phyloP scores from a whole-genome alignment of 1,284 basidiomycete species.

The Pseudozyma sp. region DNA sequence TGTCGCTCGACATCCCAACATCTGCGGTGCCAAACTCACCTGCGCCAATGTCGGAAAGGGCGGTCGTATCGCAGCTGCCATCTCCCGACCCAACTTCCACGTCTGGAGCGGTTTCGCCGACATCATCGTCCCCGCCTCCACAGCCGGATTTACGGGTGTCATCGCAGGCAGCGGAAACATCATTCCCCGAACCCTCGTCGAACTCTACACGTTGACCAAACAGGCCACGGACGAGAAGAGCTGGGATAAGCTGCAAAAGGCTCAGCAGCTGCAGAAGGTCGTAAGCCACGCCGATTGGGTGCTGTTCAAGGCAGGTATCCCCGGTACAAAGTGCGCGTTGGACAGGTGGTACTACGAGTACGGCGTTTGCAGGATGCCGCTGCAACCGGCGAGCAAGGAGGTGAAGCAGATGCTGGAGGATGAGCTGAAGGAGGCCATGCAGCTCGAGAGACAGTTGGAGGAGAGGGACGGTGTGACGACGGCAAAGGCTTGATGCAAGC shows the following conservation, averaged over 20 bases:
- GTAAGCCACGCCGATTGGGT: slow-evolving; percentile 83
- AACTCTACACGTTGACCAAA: slow-evolving; percentile 76
- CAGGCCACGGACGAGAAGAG: slow-evolving; percentile 45
- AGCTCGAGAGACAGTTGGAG: slow-evolving; percentile 75
- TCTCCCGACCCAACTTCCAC: slow-evolving; percentile 69
- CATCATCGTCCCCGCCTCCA: slow-evolving; percentile 49
- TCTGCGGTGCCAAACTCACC: slow-evolving; percentile 84
- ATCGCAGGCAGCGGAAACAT: slow-evolving; percentile 56
- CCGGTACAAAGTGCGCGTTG: slow-evolving; percentile 83
- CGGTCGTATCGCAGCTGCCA: slow-evolving; percentile 80
- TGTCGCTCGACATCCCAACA: slow-evolving; percentile 84
- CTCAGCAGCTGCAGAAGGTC: slow-evolving; percentile 81
- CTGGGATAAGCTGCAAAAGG: slow-evolving; percentile 73
- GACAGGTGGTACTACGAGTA: slow-evolving; percentile 80
- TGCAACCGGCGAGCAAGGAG: slow-evolving; percentile 75
- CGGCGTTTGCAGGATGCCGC: slow-evolving; percentile 79
- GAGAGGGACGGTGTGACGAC: slow-evolving; percentile 62
- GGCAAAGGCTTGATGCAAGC: slow-evolving; percentile 24
- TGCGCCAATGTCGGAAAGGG: slow-evolving; percentile 91
- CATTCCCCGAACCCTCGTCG: slow-evolving; percentile 74
- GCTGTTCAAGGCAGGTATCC: slow-evolving; percentile 80
- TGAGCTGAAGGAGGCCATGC: slow-evolving; percentile 76
- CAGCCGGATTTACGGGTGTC: slow-evolving; percentile 48
- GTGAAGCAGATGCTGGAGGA: slow-evolving; percentile 76
- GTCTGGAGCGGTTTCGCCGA: slow-evolving; percentile 43